These are phyloP conservation scores for Amylostereum areolatum DNA, from an alignment of 1,284 basidiomycete genomes.

Conservation along the genomic window DNA sequence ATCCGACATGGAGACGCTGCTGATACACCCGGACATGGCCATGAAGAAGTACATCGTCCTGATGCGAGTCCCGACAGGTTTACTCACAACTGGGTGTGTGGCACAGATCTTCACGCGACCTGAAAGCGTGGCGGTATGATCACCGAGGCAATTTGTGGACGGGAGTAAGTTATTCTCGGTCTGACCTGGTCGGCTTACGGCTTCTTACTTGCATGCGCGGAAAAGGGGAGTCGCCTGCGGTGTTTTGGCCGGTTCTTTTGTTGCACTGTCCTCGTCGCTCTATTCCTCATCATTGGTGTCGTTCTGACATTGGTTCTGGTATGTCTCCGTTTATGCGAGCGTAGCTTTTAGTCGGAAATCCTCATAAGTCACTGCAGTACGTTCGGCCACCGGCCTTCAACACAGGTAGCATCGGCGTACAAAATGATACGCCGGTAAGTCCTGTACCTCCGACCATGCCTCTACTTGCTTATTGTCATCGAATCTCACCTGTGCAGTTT, in stretches of 20 bases:
- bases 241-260: conserved; percentile 52
- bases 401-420: conserved; percentile 49
- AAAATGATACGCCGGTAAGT: conserved; percentile 37
- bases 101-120: too few species aligned
- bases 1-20: too few species aligned
- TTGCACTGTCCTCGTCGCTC: conserved; percentile 51
- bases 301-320: conserved; percentile 69
- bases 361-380: conserved; percentile 44
- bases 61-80: too few species aligned
- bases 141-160: too few species aligned
- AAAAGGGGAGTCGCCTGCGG: conserved; percentile 10
- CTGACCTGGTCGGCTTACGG: too few species aligned
- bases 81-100: too few species aligned
- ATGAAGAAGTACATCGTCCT: too few species aligned
- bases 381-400: conserved; percentile 69
- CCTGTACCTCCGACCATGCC: conserved; percentile 19
- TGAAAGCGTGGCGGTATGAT: too few species aligned
- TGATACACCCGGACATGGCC: too few species aligned
- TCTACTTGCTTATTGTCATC: conserved; percentile 4
- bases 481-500: conserved; percentile 15
- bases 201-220: too few species aligned
- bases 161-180: too few species aligned
- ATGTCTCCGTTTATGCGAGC: conserved; percentile 20
- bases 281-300: conserved; percentile 58
- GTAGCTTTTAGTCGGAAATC: neutral